Percentiles rank a stretch among this genome's conserved stretches.
Evolutionary conservation across 257 asterid species (phyloP).

Genomic region (Solanum peruvianum): DNA sequence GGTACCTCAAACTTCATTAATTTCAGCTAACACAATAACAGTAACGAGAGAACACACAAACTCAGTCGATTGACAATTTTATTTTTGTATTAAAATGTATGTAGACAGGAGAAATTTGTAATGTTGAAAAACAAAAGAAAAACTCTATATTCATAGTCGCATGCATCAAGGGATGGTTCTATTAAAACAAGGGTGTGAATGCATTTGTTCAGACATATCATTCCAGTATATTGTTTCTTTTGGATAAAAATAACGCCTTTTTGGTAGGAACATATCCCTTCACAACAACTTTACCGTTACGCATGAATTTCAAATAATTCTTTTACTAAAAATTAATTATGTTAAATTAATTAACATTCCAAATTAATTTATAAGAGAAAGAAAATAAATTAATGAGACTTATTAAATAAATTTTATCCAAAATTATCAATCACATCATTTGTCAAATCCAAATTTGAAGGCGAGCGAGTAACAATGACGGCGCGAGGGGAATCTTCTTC

Average conservation of each 20-base stretch:
- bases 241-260: not conserved
- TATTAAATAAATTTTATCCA: not conserved
- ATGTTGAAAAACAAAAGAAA: not conserved
- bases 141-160: not conserved
- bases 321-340: too few species aligned
- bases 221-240: not conserved
- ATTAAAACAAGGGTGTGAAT: accelerated
- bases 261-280: not conserved
- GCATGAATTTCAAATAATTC: not conserved
- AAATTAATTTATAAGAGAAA: not conserved
- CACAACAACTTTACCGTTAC: not conserved
- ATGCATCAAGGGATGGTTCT: not conserved
- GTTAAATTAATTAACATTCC: not conserved
- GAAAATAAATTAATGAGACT: not conserved
- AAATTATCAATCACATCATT: too few species aligned
- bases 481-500: not conserved
- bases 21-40: not conserved
- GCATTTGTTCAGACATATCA: not conserved
- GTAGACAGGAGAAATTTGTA: too few species aligned
- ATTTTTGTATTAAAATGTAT: not conserved
- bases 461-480: not conserved
- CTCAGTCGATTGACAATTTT: not conserved
- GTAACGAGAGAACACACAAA: not conserved
- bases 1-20: not conserved
- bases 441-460: not conserved